phyloP scores from a whole-genome alignment of 345 rosid species.

The Turnera subulata region DNA sequence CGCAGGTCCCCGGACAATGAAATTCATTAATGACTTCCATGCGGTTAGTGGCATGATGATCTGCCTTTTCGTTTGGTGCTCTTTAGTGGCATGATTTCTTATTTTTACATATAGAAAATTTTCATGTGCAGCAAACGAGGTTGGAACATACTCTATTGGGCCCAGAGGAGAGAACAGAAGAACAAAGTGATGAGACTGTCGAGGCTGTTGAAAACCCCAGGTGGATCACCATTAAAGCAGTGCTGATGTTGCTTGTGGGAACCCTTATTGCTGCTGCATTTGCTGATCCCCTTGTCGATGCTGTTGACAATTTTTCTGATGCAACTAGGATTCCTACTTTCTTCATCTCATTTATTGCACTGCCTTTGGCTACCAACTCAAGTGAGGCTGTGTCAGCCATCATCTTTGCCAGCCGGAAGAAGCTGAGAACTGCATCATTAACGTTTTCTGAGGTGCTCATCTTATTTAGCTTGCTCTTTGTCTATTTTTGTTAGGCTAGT shows the following conservation, averaged over 20 bases:
- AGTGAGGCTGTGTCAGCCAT: constrained; percentile 96
- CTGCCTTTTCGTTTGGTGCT: background rate
- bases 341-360: constrained; percentile 86
- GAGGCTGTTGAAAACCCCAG: constrained; percentile 47
- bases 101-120: constrained; percentile 5
- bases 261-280: constrained; percentile 79
- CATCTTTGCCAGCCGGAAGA: constrained; percentile 78
- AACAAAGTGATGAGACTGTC: constrained; percentile 46
- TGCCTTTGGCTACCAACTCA: constrained; percentile 92
- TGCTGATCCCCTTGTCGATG: constrained; percentile 97
- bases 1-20: constrained; percentile 37
- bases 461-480: background rate
- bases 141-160: constrained; percentile 66
- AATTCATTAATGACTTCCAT: constrained; percentile 46
- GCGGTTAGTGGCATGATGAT: constrained; percentile 33
- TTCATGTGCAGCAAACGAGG: constrained; percentile 58
- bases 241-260: constrained; percentile 60
- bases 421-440: constrained; percentile 69
- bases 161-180: constrained; percentile 20
- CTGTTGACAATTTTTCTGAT: constrained; percentile 74
- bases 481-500: background rate
- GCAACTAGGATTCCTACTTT: constrained; percentile 94
- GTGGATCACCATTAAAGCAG: constrained; percentile 67
- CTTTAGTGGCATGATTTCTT: background rate
- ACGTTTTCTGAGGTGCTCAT: constrained; percentile 84